phyloP scores from a whole-genome alignment of 306 rosid species.

The Quercus suber region DNA sequence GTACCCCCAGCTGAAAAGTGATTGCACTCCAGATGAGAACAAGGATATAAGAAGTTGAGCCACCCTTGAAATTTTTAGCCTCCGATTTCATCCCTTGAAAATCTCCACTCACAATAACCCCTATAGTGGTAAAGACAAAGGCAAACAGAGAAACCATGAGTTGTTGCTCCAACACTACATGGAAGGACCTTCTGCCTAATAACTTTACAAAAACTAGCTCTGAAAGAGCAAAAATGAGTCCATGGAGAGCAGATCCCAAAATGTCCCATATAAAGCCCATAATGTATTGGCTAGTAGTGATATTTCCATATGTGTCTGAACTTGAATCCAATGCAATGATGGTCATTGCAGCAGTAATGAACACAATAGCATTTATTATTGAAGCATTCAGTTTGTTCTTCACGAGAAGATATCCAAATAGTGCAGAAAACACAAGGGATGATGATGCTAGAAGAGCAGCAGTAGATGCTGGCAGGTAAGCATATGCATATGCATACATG shows the following conservation, averaged over 20 bases:
- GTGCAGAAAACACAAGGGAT: constrained; percentile 72
- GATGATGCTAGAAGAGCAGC: constrained; percentile 86
- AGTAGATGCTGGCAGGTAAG: constrained; percentile 93
- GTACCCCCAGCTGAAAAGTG: constrained; percentile 79
- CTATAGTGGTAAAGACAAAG: constrained; percentile 68
- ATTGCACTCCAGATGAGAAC: constrained; percentile 75
- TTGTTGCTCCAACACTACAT: constrained; percentile 91
- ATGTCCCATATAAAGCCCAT: constrained; percentile 85
- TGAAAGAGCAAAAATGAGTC: constrained; percentile 87
- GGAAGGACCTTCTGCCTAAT: constrained; percentile 67
- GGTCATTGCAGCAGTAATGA: constrained; percentile 70
- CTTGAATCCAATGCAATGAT: constrained; percentile 84
- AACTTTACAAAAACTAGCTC: constrained; percentile 72
- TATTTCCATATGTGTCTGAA: constrained; percentile 61
- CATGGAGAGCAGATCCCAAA: constrained; percentile 88
- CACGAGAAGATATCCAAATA: constrained; percentile 76
- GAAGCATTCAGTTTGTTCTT: constrained; percentile 69
- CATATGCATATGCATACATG: constrained; percentile 94
- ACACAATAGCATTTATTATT: constrained; percentile 56
- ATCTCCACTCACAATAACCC: constrained; percentile 47
- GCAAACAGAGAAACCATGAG: constrained; percentile 77
- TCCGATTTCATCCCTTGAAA: constrained; percentile 65
- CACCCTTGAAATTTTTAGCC: constrained; percentile 63
- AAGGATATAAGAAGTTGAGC: constrained; percentile 52
- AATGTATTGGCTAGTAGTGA: constrained; percentile 56